Base-by-base conservation (phyloP, 2,329 filamentous ascomycete species). In the Didymosphaeria variabile region DNA sequence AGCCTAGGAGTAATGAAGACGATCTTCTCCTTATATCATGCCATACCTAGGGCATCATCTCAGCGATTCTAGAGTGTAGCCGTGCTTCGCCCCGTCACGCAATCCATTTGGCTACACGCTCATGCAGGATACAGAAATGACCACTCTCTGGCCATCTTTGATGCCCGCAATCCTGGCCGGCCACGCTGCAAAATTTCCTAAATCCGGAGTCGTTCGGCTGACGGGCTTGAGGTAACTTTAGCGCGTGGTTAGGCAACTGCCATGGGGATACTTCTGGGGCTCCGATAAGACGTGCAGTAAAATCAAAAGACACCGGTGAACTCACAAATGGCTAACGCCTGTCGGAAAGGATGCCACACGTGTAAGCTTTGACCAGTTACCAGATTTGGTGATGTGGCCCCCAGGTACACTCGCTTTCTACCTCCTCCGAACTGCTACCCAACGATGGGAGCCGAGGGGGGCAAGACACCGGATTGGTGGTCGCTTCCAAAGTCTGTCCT, bases 131-230 rank as follows among this genome's bases (percentile, higher is more conserved):
- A 26, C 44, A 46, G 19, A 29, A 2, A 26, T 26, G 19, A 23
- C 19, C 44, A 46, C 19, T 46, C 44, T 46, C 23, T 23, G 44
- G 19, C 23, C 44, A 26, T 15, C 12, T 46, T 26, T 46, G 44
- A 26, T 46, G 7, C 26, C 44, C 44, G 44, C 19, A 10, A 46
- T 46, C 44, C 12, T 29, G 44, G 19, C 44, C 44, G 19, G 44
- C 44, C 44, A 46, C 23, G 44, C 12, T 46, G 44, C 12, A 26
- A 46, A 46, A 23, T 8, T 46, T 46, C 44, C 44, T 21, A 46
- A 26, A 46, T 46, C 44, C 26, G 44, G 44, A n/a, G n/a, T n/a
- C n/a, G n/a, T n/a, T n/a, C n/a, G 21, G 44, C 44, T 26, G 44
- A 46, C 19, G 23, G 44, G 19, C 44, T 46, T 46, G 44, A 29